Evolutionary conservation across 495 filamentous ascomycete species (phyloP).

Genomic region (Aspergillus affinis): DNA sequence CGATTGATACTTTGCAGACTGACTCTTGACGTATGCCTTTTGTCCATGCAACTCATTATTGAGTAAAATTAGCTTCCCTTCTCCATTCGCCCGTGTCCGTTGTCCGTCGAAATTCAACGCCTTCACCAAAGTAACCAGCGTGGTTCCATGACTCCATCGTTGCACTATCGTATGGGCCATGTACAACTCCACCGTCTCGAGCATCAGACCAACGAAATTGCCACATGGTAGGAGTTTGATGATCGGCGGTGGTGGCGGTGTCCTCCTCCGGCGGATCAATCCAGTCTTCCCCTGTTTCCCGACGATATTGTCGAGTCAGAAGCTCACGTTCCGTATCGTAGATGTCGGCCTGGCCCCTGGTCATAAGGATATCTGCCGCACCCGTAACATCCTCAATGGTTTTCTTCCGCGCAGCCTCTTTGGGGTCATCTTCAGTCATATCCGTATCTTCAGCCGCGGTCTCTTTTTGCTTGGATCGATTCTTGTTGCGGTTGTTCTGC

Average conservation of each 20-base stretch:
- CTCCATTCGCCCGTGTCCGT: constrained; percentile 63
- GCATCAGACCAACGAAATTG: constrained; percentile 90
- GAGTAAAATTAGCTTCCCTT: constrained; percentile 60
- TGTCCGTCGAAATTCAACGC: constrained; percentile 77
- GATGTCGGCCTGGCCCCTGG: constrained; percentile 76
- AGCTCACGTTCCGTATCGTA: constrained; percentile 89
- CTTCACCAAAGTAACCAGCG: constrained; percentile 92
- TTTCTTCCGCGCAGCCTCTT: constrained; percentile 65
- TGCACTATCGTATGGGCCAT: constrained; percentile 81
- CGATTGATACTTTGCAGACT: constrained; percentile 9
- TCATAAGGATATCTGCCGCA: constrained; percentile 81
- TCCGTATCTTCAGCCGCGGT: constrained; percentile 48
- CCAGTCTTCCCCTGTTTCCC: constrained; percentile 92
- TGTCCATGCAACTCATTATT: constrained; percentile 19
- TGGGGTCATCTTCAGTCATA: constrained; percentile 80
- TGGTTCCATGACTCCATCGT: constrained; percentile 88
- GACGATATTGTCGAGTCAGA: constrained; percentile 75
- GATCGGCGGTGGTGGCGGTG: constrained; percentile 22
- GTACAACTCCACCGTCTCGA: constrained; percentile 72
- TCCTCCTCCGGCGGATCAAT: constrained; percentile 54
- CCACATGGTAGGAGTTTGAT: constrained; percentile 61
- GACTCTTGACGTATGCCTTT: neutral
- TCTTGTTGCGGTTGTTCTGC: constrained; percentile 60
- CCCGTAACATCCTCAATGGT: constrained; percentile 81
- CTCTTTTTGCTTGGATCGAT: constrained; percentile 57